Evolutionary conservation across 441 rosid genomes (phyloP).

Genomic region (Biscutella laevigata): DNA sequence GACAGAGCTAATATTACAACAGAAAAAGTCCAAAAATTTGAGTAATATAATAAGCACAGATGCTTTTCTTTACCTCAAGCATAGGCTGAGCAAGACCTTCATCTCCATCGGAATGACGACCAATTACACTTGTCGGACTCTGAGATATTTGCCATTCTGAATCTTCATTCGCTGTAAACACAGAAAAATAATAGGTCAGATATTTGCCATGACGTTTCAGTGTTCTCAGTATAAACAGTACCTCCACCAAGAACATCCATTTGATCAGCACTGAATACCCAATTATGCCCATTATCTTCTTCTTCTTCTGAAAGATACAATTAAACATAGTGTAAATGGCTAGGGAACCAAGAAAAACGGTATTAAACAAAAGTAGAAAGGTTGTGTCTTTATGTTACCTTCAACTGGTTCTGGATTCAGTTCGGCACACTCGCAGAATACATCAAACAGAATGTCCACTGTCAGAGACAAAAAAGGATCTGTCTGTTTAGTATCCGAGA

Average conservation of each 20-base stretch:
- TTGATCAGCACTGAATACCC: slow-evolving; percentile 79
- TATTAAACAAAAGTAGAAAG: not conserved
- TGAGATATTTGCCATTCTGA: slow-evolving; percentile 39
- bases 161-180: slow-evolving; percentile 38
- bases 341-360: not conserved
- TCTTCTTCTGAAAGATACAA: slow-evolving; percentile 25
- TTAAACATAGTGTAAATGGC: not conserved
- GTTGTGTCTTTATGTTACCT: slow-evolving; percentile 29
- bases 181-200: too few species aligned
- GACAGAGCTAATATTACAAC: not conserved
- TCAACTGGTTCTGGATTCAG: slow-evolving; percentile 81
- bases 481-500: not conserved
- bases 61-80: slow-evolving; percentile 45
- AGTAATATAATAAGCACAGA: not conserved
- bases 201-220: too few species aligned
- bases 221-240: too few species aligned
- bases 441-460: slow-evolving; percentile 82
- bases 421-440: slow-evolving; percentile 88
- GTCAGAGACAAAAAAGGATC: slow-evolving; percentile 7
- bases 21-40: not conserved
- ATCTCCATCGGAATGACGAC: slow-evolving; percentile 72
- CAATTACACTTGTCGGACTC: slow-evolving; percentile 52
- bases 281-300: slow-evolving; percentile 37
- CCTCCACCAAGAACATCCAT: slow-evolving; percentile 35
- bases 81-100: slow-evolving; percentile 55